phyloP scores from a whole-genome alignment of 805 yeast genomes.

The Candida montana region DNA sequence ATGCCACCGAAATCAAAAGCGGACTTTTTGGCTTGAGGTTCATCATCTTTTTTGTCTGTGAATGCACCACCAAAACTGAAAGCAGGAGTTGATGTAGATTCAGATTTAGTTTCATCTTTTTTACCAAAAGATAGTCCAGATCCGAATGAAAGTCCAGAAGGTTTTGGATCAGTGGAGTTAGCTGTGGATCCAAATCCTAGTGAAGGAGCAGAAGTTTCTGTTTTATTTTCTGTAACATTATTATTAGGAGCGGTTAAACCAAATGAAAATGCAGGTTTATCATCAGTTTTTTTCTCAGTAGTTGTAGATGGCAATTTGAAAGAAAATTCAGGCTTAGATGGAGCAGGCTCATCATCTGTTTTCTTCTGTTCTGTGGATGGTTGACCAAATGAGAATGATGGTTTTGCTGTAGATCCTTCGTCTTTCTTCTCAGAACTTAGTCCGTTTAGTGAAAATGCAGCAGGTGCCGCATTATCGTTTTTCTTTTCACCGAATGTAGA shows the following conservation, averaged over 20 bases:
- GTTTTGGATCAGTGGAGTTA: too few relatives aligned
- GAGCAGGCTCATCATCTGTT: neutral
- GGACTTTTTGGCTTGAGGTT: too few relatives aligned
- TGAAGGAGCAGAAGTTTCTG: too few relatives aligned
- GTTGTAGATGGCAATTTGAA: neutral
- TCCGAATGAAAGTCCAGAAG: too few relatives aligned
- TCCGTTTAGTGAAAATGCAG: neutral
- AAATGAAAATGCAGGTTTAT: slow-evolving; percentile 9
- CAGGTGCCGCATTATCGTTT: too few relatives aligned
- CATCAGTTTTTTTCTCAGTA: slow-evolving; percentile 10
- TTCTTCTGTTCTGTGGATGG: slow-evolving; percentile 5
- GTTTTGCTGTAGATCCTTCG: slow-evolving; percentile 9
- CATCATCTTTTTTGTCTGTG: neutral
- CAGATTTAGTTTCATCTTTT: slow-evolving; percentile 1
- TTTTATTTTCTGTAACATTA: too few relatives aligned
- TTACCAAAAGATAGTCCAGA: neutral
- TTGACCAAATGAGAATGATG: slow-evolving; percentile 13
- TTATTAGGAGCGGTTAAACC: slow-evolving; percentile 4
- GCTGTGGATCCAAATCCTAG: too few relatives aligned
- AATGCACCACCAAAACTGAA: slow-evolving; percentile 11
- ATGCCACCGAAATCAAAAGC: too few relatives aligned
- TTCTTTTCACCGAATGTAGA: slow-evolving; percentile 15
- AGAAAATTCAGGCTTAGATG: slow-evolving; percentile 7
- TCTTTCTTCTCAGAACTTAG: slow-evolving; percentile 5
- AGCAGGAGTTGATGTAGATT: slow-evolving; percentile 4